Percentiles rank a stretch among this genome's conserved stretches.
phyloP scores from a whole-genome alignment of 345 rosid species.

The Toxicodendron radicans region DNA sequence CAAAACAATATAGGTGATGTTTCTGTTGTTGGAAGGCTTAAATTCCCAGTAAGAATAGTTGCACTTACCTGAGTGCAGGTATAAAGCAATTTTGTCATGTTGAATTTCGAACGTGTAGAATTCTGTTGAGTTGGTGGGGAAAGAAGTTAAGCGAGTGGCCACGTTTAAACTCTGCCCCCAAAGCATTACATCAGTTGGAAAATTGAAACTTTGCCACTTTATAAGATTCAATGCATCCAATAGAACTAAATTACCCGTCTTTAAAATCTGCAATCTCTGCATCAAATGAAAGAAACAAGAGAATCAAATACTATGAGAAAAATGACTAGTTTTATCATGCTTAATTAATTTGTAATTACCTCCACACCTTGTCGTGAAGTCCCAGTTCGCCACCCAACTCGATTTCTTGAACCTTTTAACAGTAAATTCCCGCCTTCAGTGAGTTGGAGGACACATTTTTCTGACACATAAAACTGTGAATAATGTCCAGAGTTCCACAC shows the following conservation, averaged over 20 bases:
- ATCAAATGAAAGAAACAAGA: constrained; percentile 12
- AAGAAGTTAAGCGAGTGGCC: constrained; percentile 84
- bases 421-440: constrained; percentile 70
- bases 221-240: constrained; percentile 49
- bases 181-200: constrained; percentile 83
- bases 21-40: constrained; percentile 60
- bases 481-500: constrained; percentile 95
- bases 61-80: constrained; percentile 50
- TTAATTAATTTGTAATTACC: constrained; percentile 40
- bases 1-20: constrained; percentile 51
- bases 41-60: constrained; percentile 93
- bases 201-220: constrained; percentile 97
- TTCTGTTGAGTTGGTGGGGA: constrained; percentile 51
- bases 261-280: constrained; percentile 73
- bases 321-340: background rate
- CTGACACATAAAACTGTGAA: constrained; percentile 49
- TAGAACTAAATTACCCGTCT: constrained; percentile 72
- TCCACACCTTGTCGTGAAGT: constrained; percentile 85
- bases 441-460: constrained; percentile 61
- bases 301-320: background rate
- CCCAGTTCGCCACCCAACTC: constrained; percentile 77
- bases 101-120: constrained; percentile 76
- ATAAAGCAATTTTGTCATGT: constrained; percentile 58
- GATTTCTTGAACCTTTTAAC: constrained; percentile 50
- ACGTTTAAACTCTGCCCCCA: constrained; percentile 79